Evolutionary conservation across 2,329 filamentous ascomycete genomes (phyloP).

Genomic region (Fusarium tuaranense): DNA sequence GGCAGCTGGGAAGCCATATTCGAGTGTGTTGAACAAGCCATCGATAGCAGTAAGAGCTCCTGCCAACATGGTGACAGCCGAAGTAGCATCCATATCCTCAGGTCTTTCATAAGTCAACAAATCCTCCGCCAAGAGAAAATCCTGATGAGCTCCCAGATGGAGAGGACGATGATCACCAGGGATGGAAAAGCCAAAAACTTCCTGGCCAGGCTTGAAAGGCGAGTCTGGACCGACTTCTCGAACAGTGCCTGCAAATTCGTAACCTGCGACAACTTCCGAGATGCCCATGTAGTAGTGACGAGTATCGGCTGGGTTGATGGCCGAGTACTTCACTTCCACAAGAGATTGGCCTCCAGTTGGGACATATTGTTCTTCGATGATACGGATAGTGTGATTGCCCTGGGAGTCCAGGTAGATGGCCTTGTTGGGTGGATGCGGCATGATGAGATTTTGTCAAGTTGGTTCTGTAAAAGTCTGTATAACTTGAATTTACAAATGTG

Average conservation of each 20-base stretch:
- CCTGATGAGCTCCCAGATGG: conserved; percentile 27
- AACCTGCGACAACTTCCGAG: conserved; percentile 17
- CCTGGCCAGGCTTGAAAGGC: conserved; percentile 1
- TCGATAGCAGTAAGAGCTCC: conserved; percentile 2
- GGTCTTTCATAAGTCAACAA: background rate
- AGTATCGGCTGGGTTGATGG: conserved; percentile 30
- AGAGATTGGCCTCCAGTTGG: conserved; percentile 7
- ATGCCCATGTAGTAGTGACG: conserved; percentile 19
- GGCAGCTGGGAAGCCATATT: background rate
- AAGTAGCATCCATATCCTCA: background rate
- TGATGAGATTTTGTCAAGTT: background rate
- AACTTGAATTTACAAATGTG: background rate
- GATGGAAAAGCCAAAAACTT: conserved; percentile 16
- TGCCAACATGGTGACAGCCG: background rate
- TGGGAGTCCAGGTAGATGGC: conserved; percentile 1
- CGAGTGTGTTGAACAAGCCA: conserved; percentile 10
- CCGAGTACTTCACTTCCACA: conserved; percentile 28
- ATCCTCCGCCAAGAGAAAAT: conserved; percentile 18
- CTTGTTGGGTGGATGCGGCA: background rate
- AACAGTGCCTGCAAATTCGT: conserved; percentile 20
- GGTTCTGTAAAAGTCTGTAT: background rate
- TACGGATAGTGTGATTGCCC: background rate
- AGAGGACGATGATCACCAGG: conserved; percentile 16
- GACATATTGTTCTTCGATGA: background rate
- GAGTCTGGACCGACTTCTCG: conserved; percentile 1